Percentiles rank a stretch among this genome's conserved stretches.
phyloP scores from a whole-genome alignment of 78 protist species.

The Paratrimastix pyriformis region DNA sequence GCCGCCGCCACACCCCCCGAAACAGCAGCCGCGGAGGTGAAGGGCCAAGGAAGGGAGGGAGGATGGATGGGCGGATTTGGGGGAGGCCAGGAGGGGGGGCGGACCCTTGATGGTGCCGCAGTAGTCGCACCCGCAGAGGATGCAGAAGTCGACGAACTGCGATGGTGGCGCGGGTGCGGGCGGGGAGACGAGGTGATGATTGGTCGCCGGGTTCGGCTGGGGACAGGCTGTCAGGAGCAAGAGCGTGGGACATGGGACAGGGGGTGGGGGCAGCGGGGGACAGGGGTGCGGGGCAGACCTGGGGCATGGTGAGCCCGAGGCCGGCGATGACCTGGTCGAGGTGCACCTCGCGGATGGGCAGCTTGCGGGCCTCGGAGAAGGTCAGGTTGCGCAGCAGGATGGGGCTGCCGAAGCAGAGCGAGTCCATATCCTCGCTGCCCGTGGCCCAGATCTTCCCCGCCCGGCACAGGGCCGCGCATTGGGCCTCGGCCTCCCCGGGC shows the following conservation, averaged over 20 bases:
- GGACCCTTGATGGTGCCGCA: conserved; percentile 13
- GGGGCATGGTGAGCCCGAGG: conserved; percentile 58
- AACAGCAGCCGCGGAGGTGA: no score
- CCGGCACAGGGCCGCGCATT: conserved; percentile 77
- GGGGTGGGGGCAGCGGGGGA: no score
- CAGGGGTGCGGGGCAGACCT: background rate
- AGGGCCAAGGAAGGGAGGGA: background rate
- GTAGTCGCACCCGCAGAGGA: conserved; percentile 58
- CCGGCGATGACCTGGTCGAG: conserved; percentile 50
- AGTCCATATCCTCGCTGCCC: conserved; percentile 96
- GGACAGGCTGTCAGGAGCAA: no score
- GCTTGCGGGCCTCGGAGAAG: conserved; percentile 65
- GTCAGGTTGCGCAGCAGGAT: conserved; percentile 65
- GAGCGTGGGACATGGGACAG: no score
- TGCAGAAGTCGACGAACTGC: conserved; percentile 91
- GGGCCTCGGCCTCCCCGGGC: conserved; percentile 97
- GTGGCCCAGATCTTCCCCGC: conserved; percentile 56
- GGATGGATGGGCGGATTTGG: background rate
- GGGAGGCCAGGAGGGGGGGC: background rate
- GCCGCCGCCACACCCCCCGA: no score
- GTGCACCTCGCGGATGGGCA: conserved; percentile 65
- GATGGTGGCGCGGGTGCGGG: no score
- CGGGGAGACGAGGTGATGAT: no score
- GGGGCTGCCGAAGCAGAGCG: conserved; percentile 82
- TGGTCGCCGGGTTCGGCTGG: no score